Evolutionary conservation across 208 protist species (phyloP), one percentile per base, ranked within the genome.

Genomic region (Leishmania amazonensis): DNA sequence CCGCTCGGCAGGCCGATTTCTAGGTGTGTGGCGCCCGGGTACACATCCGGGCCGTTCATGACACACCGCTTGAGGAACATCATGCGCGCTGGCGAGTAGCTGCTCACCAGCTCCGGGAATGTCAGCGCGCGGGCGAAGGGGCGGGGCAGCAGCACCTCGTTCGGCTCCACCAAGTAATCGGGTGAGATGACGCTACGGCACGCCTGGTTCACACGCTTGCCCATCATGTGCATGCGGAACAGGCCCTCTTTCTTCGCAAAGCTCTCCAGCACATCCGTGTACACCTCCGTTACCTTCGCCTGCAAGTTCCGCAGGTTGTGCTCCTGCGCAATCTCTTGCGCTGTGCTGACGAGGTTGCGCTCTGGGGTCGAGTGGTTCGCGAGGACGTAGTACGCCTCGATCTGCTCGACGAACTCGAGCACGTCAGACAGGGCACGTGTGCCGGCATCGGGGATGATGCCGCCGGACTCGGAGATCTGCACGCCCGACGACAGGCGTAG

Each of bases 201-300:
- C 15, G 99, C 97, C 85, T 99, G 99, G 93, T 99, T 99, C 57
- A 99, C 99, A 82, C 99, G 96, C 88, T 99, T 99, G 80, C 99
- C 99, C 99, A 99, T 99, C 98, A 99, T 99, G 93, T 99, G 96
- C 94, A 98, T 99, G 87, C 99, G 96, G 89, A 99, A 99, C 1
- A 99, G 90, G 80, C 99, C 99, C 84, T 99, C 89, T 91, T 99
- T 99, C 88, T 99, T 99, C 68, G 99, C 99, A 71, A 99, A 98
- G 80, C 80, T 95, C 42, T 93, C 88, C 38, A 97, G 78, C 31
- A 95, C 93, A 35, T 84, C 81, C 21, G 83, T 87, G 87, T 96
- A 97, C n/a, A 92, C 81, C 85, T 96, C 88, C 74, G 87, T 96
- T 58, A 98, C 90, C 84, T 95, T 93, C 54, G 87, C 80, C 84